These are phyloP conservation scores for Lepidium didymum DNA, from an alignment of 345 rosid genomes.

Conservation along the genomic window DNA sequence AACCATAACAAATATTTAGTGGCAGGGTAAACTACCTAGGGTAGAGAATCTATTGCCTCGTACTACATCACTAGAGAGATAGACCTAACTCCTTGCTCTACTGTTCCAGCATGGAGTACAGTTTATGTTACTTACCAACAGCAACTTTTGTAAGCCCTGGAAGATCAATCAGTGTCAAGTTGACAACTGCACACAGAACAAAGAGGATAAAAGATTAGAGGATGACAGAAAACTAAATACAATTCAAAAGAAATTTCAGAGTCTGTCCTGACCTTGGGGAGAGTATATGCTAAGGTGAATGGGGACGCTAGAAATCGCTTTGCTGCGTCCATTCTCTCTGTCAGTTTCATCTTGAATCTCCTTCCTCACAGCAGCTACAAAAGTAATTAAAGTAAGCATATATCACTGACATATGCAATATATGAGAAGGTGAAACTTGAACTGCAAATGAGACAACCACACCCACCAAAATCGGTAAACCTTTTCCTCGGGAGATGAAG, in stretches of 20 bases:
- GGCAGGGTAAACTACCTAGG: background rate
- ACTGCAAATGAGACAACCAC: background rate
- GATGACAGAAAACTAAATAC: background rate
- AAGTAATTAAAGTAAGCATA: background rate
- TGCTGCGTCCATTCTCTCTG: conserved; percentile 88
- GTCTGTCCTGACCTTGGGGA: conserved; percentile 51
- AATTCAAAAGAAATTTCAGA: background rate
- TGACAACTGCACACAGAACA: conserved; percentile 65
- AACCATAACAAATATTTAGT: conserved; percentile 4
- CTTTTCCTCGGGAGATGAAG: conserved; percentile 80
- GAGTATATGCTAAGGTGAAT: conserved; percentile 97
- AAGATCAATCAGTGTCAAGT: conserved; percentile 93
- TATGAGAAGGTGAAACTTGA: background rate
- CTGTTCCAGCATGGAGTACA: background rate
- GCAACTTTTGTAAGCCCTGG: conserved; percentile 99
- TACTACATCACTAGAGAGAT: background rate
- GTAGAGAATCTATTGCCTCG: background rate
- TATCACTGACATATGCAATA: background rate
- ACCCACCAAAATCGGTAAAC: conserved; percentile 81
- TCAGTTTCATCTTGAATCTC: conserved; percentile 99
- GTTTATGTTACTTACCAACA: conserved; percentile 55
- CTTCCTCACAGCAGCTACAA: conserved; percentile 90
- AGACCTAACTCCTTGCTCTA: background rate
- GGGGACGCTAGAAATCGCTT: conserved; percentile 89
- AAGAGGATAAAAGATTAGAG: background rate